phyloP scores from a whole-genome alignment of 371 early-diverging fungal species.

The Mucor saturninus region DNA sequence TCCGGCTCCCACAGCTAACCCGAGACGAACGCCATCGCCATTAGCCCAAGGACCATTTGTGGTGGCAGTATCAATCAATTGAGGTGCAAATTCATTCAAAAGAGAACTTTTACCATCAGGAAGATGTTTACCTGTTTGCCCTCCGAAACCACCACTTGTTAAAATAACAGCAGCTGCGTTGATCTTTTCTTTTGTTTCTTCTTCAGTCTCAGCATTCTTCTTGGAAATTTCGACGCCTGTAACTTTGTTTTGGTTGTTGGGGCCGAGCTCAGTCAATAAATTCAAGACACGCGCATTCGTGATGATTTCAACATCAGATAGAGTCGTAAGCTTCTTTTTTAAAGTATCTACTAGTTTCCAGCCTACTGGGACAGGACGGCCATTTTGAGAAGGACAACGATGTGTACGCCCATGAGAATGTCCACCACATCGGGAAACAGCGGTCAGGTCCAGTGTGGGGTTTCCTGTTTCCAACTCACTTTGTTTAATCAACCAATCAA shows the following conservation, averaged over 20 bases:
- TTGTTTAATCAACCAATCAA: conserved; percentile 73
- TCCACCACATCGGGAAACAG: conserved; percentile 82
- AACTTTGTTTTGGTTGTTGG: conserved; percentile 9
- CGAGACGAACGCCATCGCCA: conserved; percentile 82
- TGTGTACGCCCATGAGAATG: conserved; percentile 74
- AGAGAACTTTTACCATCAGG: conserved; percentile 33
- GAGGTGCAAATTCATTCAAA: conserved; percentile 63
- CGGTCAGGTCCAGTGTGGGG: conserved; percentile 54
- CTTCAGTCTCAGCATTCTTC: conserved; percentile 23
- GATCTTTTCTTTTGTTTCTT: conserved; percentile 31
- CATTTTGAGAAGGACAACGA: conserved; percentile 58
- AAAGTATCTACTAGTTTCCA: conserved; percentile 67
- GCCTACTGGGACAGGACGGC: conserved; percentile 69
- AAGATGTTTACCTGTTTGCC: conserved; percentile 29
- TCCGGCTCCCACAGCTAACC: conserved; percentile 63
- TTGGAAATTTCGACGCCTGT: conserved; percentile 25
- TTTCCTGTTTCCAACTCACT: conserved; percentile 46
- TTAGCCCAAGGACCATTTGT: conserved; percentile 87
- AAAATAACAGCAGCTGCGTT: conserved; percentile 35
- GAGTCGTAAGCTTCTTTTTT: conserved; percentile 29
- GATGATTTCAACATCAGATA: conserved; percentile 50
- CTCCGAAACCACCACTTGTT: conserved; percentile 44
- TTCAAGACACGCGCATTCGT: conserved; percentile 43
- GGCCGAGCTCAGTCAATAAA: conserved; percentile 1
- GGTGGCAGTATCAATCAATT: conserved; percentile 68